Conservation (phyloP, 768 basidiomycete species). For the Amanita inopinata region DNA sequence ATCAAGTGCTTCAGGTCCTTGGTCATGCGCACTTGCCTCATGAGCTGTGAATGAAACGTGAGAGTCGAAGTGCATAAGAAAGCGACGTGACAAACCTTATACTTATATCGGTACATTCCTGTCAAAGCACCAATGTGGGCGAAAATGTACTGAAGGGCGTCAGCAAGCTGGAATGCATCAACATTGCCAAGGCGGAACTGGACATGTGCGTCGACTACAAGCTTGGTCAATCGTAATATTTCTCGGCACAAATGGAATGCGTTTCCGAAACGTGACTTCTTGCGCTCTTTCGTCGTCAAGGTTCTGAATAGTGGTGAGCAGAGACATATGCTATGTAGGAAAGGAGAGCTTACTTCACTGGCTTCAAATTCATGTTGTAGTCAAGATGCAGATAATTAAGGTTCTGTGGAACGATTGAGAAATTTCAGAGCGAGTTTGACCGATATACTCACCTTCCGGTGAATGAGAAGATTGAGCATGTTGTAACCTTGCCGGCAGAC, state of each 20-base stretch:
- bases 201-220: constrained; percentile 97
- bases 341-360: constrained; percentile 53
- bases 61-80: neutral
- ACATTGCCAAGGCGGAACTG: constrained; percentile 98
- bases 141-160: constrained; percentile 97
- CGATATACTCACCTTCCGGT: constrained; percentile 69
- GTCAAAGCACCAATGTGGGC: constrained; percentile 96
- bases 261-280: constrained; percentile 99
- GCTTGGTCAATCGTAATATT: constrained; percentile 94
- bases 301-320: constrained; percentile 52
- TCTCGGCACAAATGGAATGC: constrained; percentile 98
- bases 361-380: constrained; percentile 99
- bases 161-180: constrained; percentile 98
- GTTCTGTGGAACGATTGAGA: constrained; percentile 38
- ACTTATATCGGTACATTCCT: constrained; percentile 99
- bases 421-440: neutral
- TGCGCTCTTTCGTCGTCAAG: constrained; percentile 96
- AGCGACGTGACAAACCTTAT: constrained; percentile 54
- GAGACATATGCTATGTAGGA: neutral
- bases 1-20: constrained; percentile 98
- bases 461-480: constrained; percentile 97
- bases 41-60: constrained; percentile 48
- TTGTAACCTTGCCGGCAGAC: constrained; percentile 99
- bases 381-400: constrained; percentile 91
- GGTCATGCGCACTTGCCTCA: constrained; percentile 99